phyloP scores from a whole-genome alignment of 2,329 filamentous ascomycete genomes.

The Ploettnerulaceae sp. region DNA sequence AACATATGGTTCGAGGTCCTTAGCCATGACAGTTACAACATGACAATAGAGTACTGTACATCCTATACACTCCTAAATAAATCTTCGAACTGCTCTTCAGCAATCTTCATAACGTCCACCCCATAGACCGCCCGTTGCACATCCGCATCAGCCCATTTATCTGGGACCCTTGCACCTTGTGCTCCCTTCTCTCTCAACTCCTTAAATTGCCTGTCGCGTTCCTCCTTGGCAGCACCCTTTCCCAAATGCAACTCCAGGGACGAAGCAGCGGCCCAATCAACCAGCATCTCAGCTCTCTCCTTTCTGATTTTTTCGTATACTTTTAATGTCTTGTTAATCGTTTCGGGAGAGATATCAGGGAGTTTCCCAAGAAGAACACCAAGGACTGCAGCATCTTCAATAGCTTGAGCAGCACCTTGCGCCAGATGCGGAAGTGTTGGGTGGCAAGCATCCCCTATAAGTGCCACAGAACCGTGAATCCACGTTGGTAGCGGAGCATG shows the following conservation, averaged over 20 bases:
- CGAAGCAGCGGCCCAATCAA: constrained; percentile 46
- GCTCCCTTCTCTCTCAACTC: constrained; percentile 41
- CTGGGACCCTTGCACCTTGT: constrained; percentile 42
- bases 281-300: constrained; percentile 48
- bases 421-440: constrained; percentile 63
- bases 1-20: no score
- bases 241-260: constrained; percentile 53
- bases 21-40: no score
- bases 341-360: constrained; percentile 35
- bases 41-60: no score
- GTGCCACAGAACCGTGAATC: constrained; percentile 51
- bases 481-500: constrained; percentile 53
- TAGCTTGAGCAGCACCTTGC: constrained; percentile 63
- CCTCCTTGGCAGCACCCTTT: constrained; percentile 53
- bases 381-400: constrained; percentile 60
- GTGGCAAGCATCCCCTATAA: constrained; percentile 63
- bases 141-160: constrained; percentile 68
- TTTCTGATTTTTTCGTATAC: constrained; percentile 54
- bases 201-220: constrained; percentile 53
- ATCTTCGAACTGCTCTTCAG: constrained; percentile 47
- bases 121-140: constrained; percentile 63
- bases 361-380: constrained; percentile 46
- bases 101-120: constrained; percentile 54
- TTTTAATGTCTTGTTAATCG: constrained; percentile 46
- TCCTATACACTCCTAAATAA: constrained; percentile 34